Evolutionary conservation across 2,329 filamentous ascomycete species (phyloP), one percentile per base, ranked within the genome.

Genomic region (Fusarium sp.): DNA sequence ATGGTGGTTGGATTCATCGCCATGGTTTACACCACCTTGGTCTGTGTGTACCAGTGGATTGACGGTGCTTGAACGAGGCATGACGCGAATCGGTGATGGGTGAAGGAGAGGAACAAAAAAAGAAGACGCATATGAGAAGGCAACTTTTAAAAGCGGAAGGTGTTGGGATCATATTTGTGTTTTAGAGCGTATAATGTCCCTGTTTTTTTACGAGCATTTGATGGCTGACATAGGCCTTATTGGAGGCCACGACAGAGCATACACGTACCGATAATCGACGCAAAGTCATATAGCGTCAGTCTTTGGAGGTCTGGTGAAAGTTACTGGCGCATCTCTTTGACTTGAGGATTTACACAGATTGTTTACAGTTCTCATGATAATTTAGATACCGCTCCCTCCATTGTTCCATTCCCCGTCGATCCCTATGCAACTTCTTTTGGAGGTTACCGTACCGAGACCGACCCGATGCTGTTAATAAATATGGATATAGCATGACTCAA

Each of bases 11-110:
- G 92, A 1, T 54, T 86, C 14, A 80, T 88, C 10, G 90, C 90
- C 14, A 93, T 93, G 90, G 81, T 90, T 0, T 94, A 92, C 74
- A 93, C 91, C 0, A 92, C 91, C 0, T 76, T 81, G 15, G 86
- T 93, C 46, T 93, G 90, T 6, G 73, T 78, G 10, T 73, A 70
- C 38, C 78, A 81, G 63, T 81, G 80, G 80, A 69, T 79, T 57
- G 64, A 74, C 44, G 66, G 66, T 28, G 66, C 45, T 40, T 72
- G 33, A 66, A 57, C 18, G 50, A 39, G 20, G 28, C 46, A 22
- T 39, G 28, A 38, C 43, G 11, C 18, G 17, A 7, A 48, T 45
- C n/a, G 43, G 34, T 34, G 44, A 48, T 33, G 31, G 40, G 48
- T 58, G 26, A n/a, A 33, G 50, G 43, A 40, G 34, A 26, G 45